These are phyloP conservation scores for Tuber calosporum DNA, from an alignment of 495 filamentous ascomycete genomes.

Conservation along the genomic window DNA sequence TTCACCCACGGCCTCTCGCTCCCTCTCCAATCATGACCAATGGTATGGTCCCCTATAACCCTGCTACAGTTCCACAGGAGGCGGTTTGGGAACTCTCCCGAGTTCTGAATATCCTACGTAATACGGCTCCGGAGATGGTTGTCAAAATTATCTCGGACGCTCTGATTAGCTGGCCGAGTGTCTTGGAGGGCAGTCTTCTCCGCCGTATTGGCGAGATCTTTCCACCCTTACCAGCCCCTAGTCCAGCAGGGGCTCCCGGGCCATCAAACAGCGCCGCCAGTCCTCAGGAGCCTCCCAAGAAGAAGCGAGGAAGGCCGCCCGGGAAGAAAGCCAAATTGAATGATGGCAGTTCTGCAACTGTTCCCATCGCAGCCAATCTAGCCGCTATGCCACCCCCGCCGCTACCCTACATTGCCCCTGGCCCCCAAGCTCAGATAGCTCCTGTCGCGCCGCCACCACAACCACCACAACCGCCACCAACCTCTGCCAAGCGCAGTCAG, in stretches of 20 bases:
- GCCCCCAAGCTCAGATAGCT: slow-evolving; percentile 8
- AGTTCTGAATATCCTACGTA: slow-evolving; percentile 32
- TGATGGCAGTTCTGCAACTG: slow-evolving; percentile 27
- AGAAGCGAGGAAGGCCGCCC: slow-evolving; percentile 29
- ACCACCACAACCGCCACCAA: slow-evolving; percentile 12
- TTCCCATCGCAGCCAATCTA: slow-evolving; percentile 29
- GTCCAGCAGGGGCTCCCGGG: not conserved
- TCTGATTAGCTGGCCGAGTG: slow-evolving; percentile 35
- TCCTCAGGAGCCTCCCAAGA: slow-evolving; percentile 19
- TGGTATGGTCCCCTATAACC: slow-evolving; percentile 22
- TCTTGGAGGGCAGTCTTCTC: slow-evolving; percentile 34
- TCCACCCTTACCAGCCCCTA: slow-evolving; percentile 23
- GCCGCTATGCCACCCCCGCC: slow-evolving; percentile 23
- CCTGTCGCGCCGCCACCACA: slow-evolving; percentile 17
- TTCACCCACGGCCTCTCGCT: slow-evolving; percentile 24
- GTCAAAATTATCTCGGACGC: slow-evolving; percentile 30
- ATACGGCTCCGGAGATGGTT: slow-evolving; percentile 25
- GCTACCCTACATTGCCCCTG: slow-evolving; percentile 10
- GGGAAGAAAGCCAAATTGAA: slow-evolving; percentile 33
- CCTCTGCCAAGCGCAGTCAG: slow-evolving; percentile 18
- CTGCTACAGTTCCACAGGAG: slow-evolving; percentile 35
- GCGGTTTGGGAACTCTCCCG: slow-evolving; percentile 39
- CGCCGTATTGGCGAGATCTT: slow-evolving; percentile 39
- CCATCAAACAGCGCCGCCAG: slow-evolving; percentile 13
- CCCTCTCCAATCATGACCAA: slow-evolving; percentile 18